Percentiles rank a stretch among this genome's conserved stretches.
Conservation (phyloP, 2,329 filamentous ascomycete genomes). For the Ascochyta fabae region DNA sequence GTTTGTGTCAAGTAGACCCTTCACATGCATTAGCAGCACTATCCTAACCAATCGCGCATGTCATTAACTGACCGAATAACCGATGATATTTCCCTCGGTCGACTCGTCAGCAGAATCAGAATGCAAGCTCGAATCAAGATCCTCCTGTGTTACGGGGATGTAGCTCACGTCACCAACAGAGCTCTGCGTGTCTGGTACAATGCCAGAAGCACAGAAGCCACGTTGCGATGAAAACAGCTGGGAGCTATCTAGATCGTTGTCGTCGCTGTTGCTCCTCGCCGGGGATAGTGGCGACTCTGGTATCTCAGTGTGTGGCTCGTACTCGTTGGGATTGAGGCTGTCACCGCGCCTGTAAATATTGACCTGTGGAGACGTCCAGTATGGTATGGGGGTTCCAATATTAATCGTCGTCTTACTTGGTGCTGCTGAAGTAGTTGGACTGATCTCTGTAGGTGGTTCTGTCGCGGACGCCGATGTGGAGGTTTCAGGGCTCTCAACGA, state of each 20-base stretch:
- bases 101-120: constrained; percentile 10
- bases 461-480: neutral
- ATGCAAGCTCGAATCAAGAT: constrained; percentile 6
- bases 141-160: constrained; percentile 31
- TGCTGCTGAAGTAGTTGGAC: neutral
- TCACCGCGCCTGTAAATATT: constrained; percentile 1
- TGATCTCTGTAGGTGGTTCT: neutral
- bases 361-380: constrained; percentile 2
- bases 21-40: neutral
- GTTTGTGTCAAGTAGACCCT: constrained; percentile 21
- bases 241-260: constrained; percentile 27
- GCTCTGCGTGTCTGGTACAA: constrained; percentile 40
- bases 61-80: constrained; percentile 16
- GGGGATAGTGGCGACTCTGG: constrained; percentile 8
- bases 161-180: constrained; percentile 32
- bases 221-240: constrained; percentile 21
- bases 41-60: neutral
- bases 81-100: constrained; percentile 8
- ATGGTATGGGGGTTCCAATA: neutral
- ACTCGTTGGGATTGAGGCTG: constrained; percentile 3
- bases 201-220: constrained; percentile 22
- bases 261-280: neutral
- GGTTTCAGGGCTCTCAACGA: neutral
- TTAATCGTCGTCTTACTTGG: neutral
- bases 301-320: constrained; percentile 3